A percentile compares a stretch with the other conserved stretches of the same genome.
Evolutionary conservation across 305 asterid species (phyloP).

Genomic region (Coffea humblotiana): DNA sequence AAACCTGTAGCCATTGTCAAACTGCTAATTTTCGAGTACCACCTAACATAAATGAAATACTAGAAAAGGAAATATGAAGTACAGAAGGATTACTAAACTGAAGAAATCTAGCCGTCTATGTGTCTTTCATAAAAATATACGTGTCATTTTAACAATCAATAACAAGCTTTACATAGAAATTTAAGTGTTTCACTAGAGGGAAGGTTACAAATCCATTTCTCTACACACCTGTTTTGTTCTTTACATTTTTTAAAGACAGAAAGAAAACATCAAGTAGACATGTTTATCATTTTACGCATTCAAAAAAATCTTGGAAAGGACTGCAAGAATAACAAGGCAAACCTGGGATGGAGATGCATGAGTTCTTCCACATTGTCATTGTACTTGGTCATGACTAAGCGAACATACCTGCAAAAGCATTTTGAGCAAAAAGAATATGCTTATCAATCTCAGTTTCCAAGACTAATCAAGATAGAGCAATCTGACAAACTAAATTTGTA

Average conservation of each 20-base stretch:
- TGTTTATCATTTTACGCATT: neutral
- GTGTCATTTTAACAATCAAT: neutral
- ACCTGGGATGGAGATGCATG: slow-evolving; percentile 84
- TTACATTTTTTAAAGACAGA: neutral
- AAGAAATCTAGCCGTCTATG: neutral
- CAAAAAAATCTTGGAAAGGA: slow-evolving; percentile 1
- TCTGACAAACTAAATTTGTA: neutral
- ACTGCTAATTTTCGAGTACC: neutral
- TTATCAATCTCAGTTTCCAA: neutral
- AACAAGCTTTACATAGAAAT: neutral
- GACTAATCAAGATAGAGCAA: neutral
- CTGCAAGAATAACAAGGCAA: slow-evolving; percentile 13
- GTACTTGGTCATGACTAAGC: slow-evolving; percentile 79
- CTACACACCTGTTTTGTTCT: neutral
- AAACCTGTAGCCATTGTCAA: neutral
- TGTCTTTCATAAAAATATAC: neutral
- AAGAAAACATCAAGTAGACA: neutral
- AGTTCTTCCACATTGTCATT: slow-evolving; percentile 49
- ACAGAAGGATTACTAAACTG: neutral
- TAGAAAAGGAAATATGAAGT: neutral
- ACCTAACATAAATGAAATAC: neutral
- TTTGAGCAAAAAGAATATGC: slow-evolving; percentile 1
- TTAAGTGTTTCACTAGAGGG: neutral
- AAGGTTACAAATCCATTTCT: neutral
- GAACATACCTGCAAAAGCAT: slow-evolving; percentile 68